These are phyloP conservation scores for Aschersonia sp. DNA, from an alignment of 2,329 filamentous ascomycete species.

Conservation along the genomic window DNA sequence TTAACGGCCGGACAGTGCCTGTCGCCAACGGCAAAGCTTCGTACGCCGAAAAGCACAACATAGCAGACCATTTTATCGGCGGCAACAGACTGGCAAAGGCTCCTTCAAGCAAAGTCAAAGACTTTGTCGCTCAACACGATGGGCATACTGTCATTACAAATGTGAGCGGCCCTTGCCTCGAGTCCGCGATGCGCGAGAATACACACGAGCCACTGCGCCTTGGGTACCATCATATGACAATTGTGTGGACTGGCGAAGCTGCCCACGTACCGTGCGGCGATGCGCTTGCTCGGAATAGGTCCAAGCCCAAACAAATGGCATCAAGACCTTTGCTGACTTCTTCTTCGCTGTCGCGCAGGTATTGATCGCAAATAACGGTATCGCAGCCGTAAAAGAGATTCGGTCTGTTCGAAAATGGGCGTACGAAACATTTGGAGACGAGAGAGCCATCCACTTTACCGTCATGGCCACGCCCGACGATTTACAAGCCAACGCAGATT, in stretches of 20 bases:
- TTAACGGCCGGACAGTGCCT: constrained; percentile 34
- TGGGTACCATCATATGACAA: too few relatives aligned
- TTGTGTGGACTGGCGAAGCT: too few relatives aligned
- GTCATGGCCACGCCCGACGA: constrained; percentile 99
- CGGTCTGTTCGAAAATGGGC: constrained; percentile 99
- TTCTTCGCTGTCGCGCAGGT: constrained; percentile 40
- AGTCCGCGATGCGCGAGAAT: too few relatives aligned
- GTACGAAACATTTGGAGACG: constrained; percentile 98
- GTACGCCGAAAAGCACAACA: constrained; percentile 66
- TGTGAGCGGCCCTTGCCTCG: constrained; percentile 38
- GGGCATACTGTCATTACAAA: constrained; percentile 98
- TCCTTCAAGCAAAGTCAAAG: constrained; percentile 75
- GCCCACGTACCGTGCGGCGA: too few relatives aligned
- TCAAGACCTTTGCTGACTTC: background rate
- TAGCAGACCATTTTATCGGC: constrained; percentile 91
- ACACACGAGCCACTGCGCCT: too few relatives aligned
- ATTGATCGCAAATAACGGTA: constrained; percentile 98
- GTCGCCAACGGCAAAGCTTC: constrained; percentile 44
- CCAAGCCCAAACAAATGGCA: too few relatives aligned
- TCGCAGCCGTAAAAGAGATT: constrained; percentile 98
- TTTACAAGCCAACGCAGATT: constrained; percentile 93
- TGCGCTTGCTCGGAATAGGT: too few relatives aligned
- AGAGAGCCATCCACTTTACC: constrained; percentile 96
- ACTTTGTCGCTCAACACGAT: constrained; percentile 79
- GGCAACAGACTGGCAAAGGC: constrained; percentile 79